phyloP scores from a whole-genome alignment of 768 basidiomycete genomes.

The Macrolepiota fuliginosa region DNA sequence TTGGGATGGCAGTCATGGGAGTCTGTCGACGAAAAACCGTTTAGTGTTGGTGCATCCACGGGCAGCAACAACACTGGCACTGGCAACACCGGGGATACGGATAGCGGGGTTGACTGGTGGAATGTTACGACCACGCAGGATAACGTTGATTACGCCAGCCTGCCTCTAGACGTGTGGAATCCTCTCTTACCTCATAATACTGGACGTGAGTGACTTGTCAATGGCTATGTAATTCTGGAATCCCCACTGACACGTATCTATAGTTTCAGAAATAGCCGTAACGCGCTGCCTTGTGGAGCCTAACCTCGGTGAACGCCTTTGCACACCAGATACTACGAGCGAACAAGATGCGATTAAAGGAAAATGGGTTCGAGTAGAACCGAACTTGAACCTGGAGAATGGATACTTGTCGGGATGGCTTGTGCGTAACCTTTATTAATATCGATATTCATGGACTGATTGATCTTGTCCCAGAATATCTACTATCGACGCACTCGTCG shows the following conservation, averaged over 20 bases:
- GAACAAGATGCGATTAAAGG: slow-evolving; percentile 76
- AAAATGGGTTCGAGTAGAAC: slow-evolving; percentile 87
- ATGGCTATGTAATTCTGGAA: neutral
- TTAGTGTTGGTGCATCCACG: neutral
- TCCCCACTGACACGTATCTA: slow-evolving; percentile 5
- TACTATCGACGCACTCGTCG: slow-evolving; percentile 87
- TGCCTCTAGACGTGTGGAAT: slow-evolving; percentile 80
- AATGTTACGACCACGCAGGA: slow-evolving; percentile 47
- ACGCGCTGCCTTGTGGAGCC: slow-evolving; percentile 67
- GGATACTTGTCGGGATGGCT: slow-evolving; percentile 55
- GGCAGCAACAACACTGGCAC: slow-evolving; percentile 6
- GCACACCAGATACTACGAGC: slow-evolving; percentile 63
- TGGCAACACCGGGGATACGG: slow-evolving; percentile 11
- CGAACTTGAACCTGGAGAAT: slow-evolving; percentile 70
- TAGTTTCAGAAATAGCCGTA: slow-evolving; percentile 82
- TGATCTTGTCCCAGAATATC: slow-evolving; percentile 39
- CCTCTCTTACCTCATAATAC: slow-evolving; percentile 75
- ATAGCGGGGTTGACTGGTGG: slow-evolving; percentile 63
- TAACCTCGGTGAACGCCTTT: slow-evolving; percentile 52
- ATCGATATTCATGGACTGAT: neutral
- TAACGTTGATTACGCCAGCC: slow-evolving; percentile 56
- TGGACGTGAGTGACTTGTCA: slow-evolving; percentile 51
- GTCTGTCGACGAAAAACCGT: slow-evolving; percentile 31
- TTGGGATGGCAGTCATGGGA: slow-evolving; percentile 94
- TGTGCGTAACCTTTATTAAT: slow-evolving; percentile 34